Base-by-base conservation (phyloP, 1,284 basidiomycete genomes). In the Naganishia liquefaciens region DNA sequence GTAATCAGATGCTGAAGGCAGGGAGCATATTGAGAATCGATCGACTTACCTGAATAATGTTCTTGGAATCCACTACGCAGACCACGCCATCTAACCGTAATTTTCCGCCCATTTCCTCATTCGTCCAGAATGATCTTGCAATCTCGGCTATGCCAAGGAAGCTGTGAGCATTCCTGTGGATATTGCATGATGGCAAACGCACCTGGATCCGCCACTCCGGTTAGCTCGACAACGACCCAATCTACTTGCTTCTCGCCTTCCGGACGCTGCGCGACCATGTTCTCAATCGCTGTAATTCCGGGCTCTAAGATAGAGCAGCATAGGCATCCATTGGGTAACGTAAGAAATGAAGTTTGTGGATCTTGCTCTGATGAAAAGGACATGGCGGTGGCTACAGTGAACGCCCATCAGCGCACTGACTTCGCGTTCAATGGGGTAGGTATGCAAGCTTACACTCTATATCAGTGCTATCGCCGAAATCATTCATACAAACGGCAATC, bases 401-500 rank as follows among this genome's bases (percentile, higher is more conserved):
- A 28, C 40, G 21, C 25, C 19, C 4, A 19, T 42, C 10, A 51
- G 28, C 15, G 23, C 17, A 58, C 40, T 13, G 49, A 23, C 19
- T 44, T 40, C 46, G 17, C n/a, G 42, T 27, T 57, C 30, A 19
- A 1, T 33, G 6, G 28, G 3, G 27, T 27, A 17, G n/a, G n/a
- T 39, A 25, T 19, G 5, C 15, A 39, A 11, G 58, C 72, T 66
- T 58, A 80, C 79, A 74, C 70, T 82, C 77, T 33, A 81, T 80
- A 67, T 79, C 79, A 74, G 75, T 79, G 23, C 80, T 80, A 68
- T 80, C 79, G 19, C 77, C 78, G 62, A 79, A 80, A 68, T 80
- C 78, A 74, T 96, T 97, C 91, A 97, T 93, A 72, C 96, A 95
- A 27, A 97, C 93, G 4, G 93, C 93, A 68, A 97, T 95, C 46